Conservation (phyloP, 2,329 filamentous ascomycete genomes). For the Xylariaceae sp. region DNA sequence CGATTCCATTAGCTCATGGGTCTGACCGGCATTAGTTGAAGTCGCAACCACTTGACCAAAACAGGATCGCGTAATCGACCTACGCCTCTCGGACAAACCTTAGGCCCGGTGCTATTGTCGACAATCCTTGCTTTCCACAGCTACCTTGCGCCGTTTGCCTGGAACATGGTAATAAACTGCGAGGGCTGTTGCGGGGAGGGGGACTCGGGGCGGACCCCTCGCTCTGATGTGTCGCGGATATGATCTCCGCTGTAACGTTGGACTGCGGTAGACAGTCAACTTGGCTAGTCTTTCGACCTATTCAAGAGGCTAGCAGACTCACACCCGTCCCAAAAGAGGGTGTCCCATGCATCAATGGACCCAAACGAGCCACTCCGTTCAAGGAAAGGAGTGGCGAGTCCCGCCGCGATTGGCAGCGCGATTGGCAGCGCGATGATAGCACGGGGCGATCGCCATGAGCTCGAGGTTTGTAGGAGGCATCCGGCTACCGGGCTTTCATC, state of each 20-base stretch:
- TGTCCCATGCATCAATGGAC: background rate
- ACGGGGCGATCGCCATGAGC: background rate
- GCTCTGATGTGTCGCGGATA: background rate
- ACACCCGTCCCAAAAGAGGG: background rate
- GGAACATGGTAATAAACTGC: conserved; percentile 16
- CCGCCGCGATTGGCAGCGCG: background rate
- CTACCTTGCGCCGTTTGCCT: background rate
- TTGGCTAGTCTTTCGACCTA: background rate
- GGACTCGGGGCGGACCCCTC: background rate
- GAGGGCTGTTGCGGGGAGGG: conserved; percentile 1
- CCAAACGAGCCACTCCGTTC: background rate
- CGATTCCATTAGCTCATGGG: conserved; percentile 1
- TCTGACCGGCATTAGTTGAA: background rate
- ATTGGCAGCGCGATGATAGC: background rate
- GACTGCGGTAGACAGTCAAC: background rate
- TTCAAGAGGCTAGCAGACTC: background rate
- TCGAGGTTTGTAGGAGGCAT: background rate
- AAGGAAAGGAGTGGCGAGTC: background rate
- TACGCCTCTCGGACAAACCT: background rate
- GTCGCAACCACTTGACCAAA: conserved; percentile 10
- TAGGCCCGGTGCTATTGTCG: conserved; percentile 5
- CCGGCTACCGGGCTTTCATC: background rate
- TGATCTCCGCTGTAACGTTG: conserved; percentile 9
- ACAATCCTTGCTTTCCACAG: background rate
- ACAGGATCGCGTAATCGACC: conserved; percentile 8